These are phyloP conservation scores for Botrytis porri DNA, from an alignment of 2,329 filamentous ascomycete species.

Conservation along the genomic window DNA sequence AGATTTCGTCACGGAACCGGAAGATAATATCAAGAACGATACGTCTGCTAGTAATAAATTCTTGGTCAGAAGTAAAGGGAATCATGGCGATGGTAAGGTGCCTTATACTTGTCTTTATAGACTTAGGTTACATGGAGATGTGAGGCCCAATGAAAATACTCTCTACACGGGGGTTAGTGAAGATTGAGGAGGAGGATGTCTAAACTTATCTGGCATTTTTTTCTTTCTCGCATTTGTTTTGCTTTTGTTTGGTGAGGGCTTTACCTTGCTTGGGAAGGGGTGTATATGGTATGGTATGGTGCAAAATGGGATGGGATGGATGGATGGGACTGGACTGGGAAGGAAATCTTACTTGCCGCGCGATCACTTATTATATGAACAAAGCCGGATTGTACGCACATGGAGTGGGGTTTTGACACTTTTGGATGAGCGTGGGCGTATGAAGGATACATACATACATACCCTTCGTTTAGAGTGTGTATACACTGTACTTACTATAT, in stretches of 20 bases:
- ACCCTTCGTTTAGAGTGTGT: background rate
- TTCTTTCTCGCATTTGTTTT: background rate
- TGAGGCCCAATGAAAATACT: background rate
- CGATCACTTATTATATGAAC: background rate
- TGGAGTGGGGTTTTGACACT: background rate
- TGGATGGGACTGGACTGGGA: background rate
- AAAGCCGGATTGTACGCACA: background rate
- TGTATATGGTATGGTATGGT: conserved; percentile 8
- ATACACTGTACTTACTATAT: background rate
- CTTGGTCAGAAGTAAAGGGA: conserved; percentile 54
- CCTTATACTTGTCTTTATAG: conserved; percentile 66
- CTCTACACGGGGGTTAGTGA: background rate
- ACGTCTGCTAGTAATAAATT: conserved; percentile 49
- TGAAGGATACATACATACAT: background rate
- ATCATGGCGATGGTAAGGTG: conserved; percentile 50
- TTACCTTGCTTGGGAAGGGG: background rate
- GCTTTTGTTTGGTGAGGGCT: background rate
- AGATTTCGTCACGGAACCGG: conserved; percentile 37
- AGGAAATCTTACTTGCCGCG: background rate
- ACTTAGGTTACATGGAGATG: conserved; percentile 53
- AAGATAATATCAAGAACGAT: conserved; percentile 21
- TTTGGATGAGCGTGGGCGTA: background rate
- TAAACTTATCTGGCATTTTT: background rate
- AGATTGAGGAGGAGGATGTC: background rate
- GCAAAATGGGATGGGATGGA: background rate